These are phyloP conservation scores for Claviceps sp. DNA, from an alignment of 2,329 filamentous ascomycete genomes.

Conservation along the genomic window DNA sequence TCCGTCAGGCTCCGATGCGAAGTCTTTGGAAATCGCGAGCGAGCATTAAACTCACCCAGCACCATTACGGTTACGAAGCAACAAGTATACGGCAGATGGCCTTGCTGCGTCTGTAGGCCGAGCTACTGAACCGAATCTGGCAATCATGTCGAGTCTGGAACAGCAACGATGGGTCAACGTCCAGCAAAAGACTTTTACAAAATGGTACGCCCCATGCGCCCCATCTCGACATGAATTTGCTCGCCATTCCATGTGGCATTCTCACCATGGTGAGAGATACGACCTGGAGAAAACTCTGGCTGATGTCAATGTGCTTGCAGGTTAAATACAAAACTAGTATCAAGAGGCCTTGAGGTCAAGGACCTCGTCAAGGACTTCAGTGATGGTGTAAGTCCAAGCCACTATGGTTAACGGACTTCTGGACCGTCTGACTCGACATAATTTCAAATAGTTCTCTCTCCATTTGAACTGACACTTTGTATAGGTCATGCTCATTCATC, in stretches of 20 bases:
- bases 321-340: slow-evolving; percentile 90
- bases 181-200: slow-evolving; percentile 98
- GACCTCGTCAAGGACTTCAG: slow-evolving; percentile 83
- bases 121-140: slow-evolving; percentile 35
- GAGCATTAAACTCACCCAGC: slow-evolving; percentile 20
- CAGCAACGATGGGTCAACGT: slow-evolving; percentile 62
- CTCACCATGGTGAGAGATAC: too few species aligned
- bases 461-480: slow-evolving; percentile 2
- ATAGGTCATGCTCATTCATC: slow-evolving; percentile 86
- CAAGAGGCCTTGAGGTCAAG: slow-evolving; percentile 64
- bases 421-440: too few species aligned
- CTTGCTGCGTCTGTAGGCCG: slow-evolving; percentile 30
- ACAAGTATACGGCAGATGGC: slow-evolving; percentile 23
- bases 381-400: slow-evolving; percentile 61
- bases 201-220: slow-evolving; percentile 44
- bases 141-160: slow-evolving; percentile 50
- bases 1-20: slow-evolving; percentile 7
- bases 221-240: neutral
- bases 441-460: too few species aligned
- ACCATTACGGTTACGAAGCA: slow-evolving; percentile 21
- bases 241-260: neutral
- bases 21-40: slow-evolving; percentile 3
- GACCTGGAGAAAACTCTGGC: neutral
- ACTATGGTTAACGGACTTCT: slow-evolving; percentile 2
- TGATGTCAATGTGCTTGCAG: slow-evolving; percentile 27